Evolutionary conservation across 1,284 basidiomycete species (phyloP), one percentile per base, ranked within the genome.

Genomic region (Papiliotrema terrestris): DNA sequence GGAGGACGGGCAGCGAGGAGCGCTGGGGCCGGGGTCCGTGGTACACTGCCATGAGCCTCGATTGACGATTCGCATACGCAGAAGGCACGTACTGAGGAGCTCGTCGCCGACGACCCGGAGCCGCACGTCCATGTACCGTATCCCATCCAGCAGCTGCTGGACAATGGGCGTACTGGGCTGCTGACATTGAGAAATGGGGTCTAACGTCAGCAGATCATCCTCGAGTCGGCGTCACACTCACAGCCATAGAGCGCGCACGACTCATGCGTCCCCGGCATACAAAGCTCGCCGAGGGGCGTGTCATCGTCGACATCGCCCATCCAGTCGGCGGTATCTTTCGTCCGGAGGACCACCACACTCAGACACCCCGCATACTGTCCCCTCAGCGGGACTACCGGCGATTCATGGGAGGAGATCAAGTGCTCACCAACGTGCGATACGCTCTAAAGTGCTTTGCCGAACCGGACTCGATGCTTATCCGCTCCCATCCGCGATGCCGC

Each of bases 51-150:
- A 25, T 56, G 5, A 55, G 51, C 22, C 22, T 42, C 15, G 3
- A 52, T 17, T 35, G 20, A 5, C 2, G 32, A 32, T 23, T 20
- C 37, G 22, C 11, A 23, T 11, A 46, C 22, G 2, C 8, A 52
- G 20, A 11, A 26, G 35, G 36, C 14, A 63, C 72, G 49, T 43
- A 75, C 74, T 67, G 50, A 73, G 58, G 0, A 77, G 61, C 46
- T 79, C 74, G 41, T 80, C 79, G 29, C 87, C 72, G 45, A 86
- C 78, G 45, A 88, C 82, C 14, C 87, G 80, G 9, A 94, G 82
- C 1, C 91, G 84, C 49, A 95, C 79, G 66, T 95, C 91, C 41
- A 93, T 68, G 50, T 89, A 82, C 4, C 91, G 85, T 55, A 93
- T 1, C 89, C 89, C 76, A 32, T 75, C 74, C 2, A 54, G 38